Evolutionary conservation across 345 rosid species (phyloP), one percentile per base, ranked within the genome.

Genomic region (Toxicodendron radicans): DNA sequence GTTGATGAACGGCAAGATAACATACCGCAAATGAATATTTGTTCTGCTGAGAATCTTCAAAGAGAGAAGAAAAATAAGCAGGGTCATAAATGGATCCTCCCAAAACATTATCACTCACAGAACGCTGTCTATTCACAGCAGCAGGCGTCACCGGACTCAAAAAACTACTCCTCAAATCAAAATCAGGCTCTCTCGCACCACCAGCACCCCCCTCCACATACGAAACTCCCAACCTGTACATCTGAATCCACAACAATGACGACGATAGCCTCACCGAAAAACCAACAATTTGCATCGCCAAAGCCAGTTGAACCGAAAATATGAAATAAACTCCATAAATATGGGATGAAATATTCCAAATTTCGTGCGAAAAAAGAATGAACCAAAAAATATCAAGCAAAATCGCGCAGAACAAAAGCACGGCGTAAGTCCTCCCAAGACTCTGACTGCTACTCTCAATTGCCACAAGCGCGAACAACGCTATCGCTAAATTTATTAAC

Each of bases 221-320:
- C 23, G 91, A 83, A 74, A 86, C 87, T 30, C 99, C 99, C 77
- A 95, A 82, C 79, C 94, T 84, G 77, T 92, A 95, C 41, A 95
- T 95, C 90, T 92, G 99, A 85, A 92, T 84, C 99, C 99, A 92
- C 38, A 92, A 58, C 48, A 95, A 80, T 10, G 95, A 86, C 24
- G 99, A 92, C 4, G 85, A 90, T 23, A 95, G 74, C 88, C 99
- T 84, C 75, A 91, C 89, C 23, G 85, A 76, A 81, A 90, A 91
- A 30, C 97, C 99, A 74, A 83, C 64, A 71, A 90, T 85, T 78
- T 92, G 91, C 99, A 92, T 90, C 7, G 91, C 90, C 82, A 95
- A 58, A 33, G 91, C 84, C 80, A 95, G 95, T 80, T 81, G 86
- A 74, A 95, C 88, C 2, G 99, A 92, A 73, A 91, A 87, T 78